phyloP scores from a whole-genome alignment of 495 filamentous ascomycete species.

The Penicillium coffeae region DNA sequence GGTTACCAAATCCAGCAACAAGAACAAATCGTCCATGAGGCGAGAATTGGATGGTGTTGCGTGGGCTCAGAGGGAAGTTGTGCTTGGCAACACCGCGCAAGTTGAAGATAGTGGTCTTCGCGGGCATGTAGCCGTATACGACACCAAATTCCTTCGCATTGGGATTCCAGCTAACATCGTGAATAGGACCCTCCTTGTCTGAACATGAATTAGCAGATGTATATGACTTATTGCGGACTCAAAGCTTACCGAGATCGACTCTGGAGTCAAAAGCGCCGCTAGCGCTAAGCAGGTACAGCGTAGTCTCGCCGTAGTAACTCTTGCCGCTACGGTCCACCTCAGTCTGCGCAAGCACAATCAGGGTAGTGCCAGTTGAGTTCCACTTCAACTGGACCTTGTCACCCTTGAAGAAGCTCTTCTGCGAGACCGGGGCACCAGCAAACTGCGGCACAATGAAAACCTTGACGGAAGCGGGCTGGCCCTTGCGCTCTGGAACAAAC shows the following conservation, averaged over 20 bases:
- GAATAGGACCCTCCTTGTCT: slow-evolving; percentile 98
- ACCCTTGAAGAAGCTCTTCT: slow-evolving; percentile 98
- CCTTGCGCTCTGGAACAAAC: slow-evolving; percentile 94
- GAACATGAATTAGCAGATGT: not conserved
- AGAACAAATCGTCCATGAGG: slow-evolving; percentile 89
- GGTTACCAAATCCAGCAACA: slow-evolving; percentile 93
- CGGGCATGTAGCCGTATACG: slow-evolving; percentile 95
- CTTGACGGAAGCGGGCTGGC: slow-evolving; percentile 87
- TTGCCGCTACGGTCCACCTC: slow-evolving; percentile 97
- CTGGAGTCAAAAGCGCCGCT: slow-evolving; percentile 90
- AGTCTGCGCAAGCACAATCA: slow-evolving; percentile 95
- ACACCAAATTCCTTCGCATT: slow-evolving; percentile 97
- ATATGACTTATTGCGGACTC: not conserved
- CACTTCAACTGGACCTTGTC: slow-evolving; percentile 98
- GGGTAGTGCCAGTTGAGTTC: slow-evolving; percentile 82
- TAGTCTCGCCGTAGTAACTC: slow-evolving; percentile 98
- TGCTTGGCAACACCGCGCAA: slow-evolving; percentile 73
- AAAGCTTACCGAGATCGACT: slow-evolving; percentile 64
- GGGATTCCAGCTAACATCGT: slow-evolving; percentile 97
- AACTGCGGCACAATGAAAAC: slow-evolving; percentile 91
- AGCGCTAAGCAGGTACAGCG: slow-evolving; percentile 88
- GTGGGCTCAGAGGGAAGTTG: slow-evolving; percentile 75
- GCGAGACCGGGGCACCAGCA: slow-evolving; percentile 70
- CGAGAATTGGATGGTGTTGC: slow-evolving; percentile 94
- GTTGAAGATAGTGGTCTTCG: slow-evolving; percentile 97